Evolutionary conservation across 1,284 basidiomycete genomes (phyloP), one percentile per base, ranked within the genome.

Genomic region (Pascua guehoae): DNA sequence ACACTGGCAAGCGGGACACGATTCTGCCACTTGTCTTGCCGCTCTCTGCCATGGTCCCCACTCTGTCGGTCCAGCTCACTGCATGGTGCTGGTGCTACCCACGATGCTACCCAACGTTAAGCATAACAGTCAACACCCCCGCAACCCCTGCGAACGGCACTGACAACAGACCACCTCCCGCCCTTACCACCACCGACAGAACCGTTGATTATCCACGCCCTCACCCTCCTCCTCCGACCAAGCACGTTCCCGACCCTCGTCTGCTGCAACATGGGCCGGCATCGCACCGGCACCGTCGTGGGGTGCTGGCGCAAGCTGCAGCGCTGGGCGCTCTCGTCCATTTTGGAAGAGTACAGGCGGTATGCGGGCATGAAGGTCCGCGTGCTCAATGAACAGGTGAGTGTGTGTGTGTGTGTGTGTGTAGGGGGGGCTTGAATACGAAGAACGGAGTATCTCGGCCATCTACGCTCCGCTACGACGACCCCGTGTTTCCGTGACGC

Each of bases 201-300:
- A 67, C 80, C 81, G 18, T 73, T 81, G 11, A 81, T 82, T 57
- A 76, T 82, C 51, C 77, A 79, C 60, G 79, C 81, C 1, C 70
- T 82, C 54, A 76, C 80, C 17, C 71, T 81, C 36, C 73, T 82
- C 43, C 73, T 82, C 8, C 76, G 79, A 50, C 77, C 80, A 0
- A 63, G 70, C 1, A 79, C 78, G 4, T 80, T 80, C 57, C 81
- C 81, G 0, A 76, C 78, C 2, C 70, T 81, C 2, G 78, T 82
- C 56, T 81, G 81, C 74, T 82, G 81, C 68, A 80, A 81, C 57
- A 75, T 81, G 59, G 81, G 81, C 4, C 66, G 81, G 51, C 80
- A 81, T 60, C 61, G 81, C 11, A 81, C 81, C 0, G 81, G 81
- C 3, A 81, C 80, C 0, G 80, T 81, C 9, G 76, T 81, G 16